Base-by-base conservation (phyloP, 1,284 basidiomycete species). In the Tetrapyrgos nigripes region DNA sequence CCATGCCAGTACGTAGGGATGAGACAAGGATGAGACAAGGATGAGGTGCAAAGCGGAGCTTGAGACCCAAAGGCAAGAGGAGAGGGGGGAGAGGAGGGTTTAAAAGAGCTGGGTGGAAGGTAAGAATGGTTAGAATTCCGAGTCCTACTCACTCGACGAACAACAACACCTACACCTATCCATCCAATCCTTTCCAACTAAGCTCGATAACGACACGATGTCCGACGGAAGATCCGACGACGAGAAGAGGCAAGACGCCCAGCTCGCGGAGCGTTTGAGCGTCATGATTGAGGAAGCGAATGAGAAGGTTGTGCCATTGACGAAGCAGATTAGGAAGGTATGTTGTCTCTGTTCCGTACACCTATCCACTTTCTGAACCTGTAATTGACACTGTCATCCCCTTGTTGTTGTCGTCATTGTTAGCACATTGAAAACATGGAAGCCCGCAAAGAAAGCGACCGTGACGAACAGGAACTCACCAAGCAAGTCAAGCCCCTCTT, bases 291-390 rank as follows among this genome's bases (percentile, higher is more conserved):
- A 76, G 45, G 69, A 70, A 55, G 73, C 73, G 3, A 73, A 74
- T 55, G 53, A 64, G 17, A 67, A 67, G 8, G 64, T 74, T 17
- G 50, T 66, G 1, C 73, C 74, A 14, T 58, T 76, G 24, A 68
- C 66, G 53, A 67, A 66, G 23, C 74, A 74, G 73, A 73, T 76
- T 62, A 69, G 73, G 47, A 72, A 73, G 67, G 73, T 75, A 44
- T 11, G 59, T 45, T 8, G 11, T 13, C n/a, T n/a, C n/a, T n/a
- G n/a, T n/a, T n/a, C n/a, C n/a, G n/a, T n/a, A n/a, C n/a, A n/a
- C n/a, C n/a, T 19, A 4, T 10, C 3, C 33, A 23, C 51, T 28
- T 33, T 10, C 46, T 27, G 23, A 26, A 21, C 13, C 54, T 27
- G 21, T n/a, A 5, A n/a, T 37, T 24, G 35, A 24, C 44, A 27